These are phyloP conservation scores for Colletotrichum karsti DNA, from an alignment of 2,329 filamentous ascomycete species.

Conservation along the genomic window DNA sequence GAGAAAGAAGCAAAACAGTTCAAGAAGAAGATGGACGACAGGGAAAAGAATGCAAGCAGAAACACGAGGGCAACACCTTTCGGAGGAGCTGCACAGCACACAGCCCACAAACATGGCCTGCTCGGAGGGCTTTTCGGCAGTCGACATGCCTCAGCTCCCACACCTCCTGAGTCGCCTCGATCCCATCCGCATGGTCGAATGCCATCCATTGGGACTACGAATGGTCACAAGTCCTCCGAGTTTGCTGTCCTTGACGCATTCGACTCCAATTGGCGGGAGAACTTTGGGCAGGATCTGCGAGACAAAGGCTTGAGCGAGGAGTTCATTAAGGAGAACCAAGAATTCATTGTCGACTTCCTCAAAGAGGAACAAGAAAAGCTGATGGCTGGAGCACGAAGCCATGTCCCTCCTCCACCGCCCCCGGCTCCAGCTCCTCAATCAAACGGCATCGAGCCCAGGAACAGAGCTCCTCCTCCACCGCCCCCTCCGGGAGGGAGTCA, in stretches of 20 bases:
- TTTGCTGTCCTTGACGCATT: slow-evolving; percentile 71
- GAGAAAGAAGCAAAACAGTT: slow-evolving; percentile 98
- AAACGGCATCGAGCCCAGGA: slow-evolving; percentile 41
- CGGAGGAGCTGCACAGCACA: slow-evolving; percentile 54
- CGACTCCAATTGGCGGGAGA: slow-evolving; percentile 71
- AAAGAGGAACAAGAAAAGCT: slow-evolving; percentile 62
- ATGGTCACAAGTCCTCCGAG: slow-evolving; percentile 59
- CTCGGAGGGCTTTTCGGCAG: slow-evolving; percentile 70
- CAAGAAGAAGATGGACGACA: slow-evolving; percentile 95
- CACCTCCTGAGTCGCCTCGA: slow-evolving; percentile 66
- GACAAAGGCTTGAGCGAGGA: slow-evolving; percentile 72
- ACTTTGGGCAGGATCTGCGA: slow-evolving; percentile 71
- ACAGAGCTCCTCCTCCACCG: slow-evolving; percentile 45
- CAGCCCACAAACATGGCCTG: slow-evolving; percentile 54
- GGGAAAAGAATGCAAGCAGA: slow-evolving; percentile 95
- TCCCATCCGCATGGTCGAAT: slow-evolving; percentile 46
- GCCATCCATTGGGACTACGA: slow-evolving; percentile 54
- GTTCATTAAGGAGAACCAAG: slow-evolving; percentile 73
- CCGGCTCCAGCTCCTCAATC: slow-evolving; percentile 35
- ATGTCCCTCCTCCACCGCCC: slow-evolving; percentile 34
- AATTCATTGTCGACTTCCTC: slow-evolving; percentile 73
- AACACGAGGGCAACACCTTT: slow-evolving; percentile 84
- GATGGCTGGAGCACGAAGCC: slow-evolving; percentile 32
- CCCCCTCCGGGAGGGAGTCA: slow-evolving; percentile 36
- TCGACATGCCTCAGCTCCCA: slow-evolving; percentile 65